Base-by-base conservation (phyloP, 1,139 yeast genomes). In the Hansenula sp. region DNA sequence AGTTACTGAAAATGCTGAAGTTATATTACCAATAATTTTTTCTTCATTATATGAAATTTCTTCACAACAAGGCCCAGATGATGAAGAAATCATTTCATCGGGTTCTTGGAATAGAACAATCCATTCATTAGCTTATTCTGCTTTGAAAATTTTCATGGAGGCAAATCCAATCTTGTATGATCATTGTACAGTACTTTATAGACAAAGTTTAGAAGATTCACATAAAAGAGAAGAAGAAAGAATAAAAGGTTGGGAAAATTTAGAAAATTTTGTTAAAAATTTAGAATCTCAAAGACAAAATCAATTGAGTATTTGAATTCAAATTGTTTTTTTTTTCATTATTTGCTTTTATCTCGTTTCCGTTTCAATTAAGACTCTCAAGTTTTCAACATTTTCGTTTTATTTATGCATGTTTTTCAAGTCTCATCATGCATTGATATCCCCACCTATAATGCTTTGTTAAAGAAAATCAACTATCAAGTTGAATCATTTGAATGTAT, bases 91-190 rank as follows among this genome's bases (percentile, higher is more conserved):
- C 75, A 70, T 48, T 56, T 35, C 70, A 52, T 48, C 70, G 56
- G 58, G 70, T 61, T 42, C 67, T 51, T 93, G 99, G 99, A 93
- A 93, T 63, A 78, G 95, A 56, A 89, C 96, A 41, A 91, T 93
- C 40, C 96, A 93, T 57, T 81, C 89, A 46, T 79, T 93, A 72
- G 93, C 96, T 4, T 90, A 81, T 66, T 88, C 88, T 45, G 96
- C 98, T 0, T 74, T 93, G 57, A 90, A 91, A 63, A 86, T 89
- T 47, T 91, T 94, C 59, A 82, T 91, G 86, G 98, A 93, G 60
- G 87, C 94, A 46, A 91, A 90, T 62, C 96, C 96, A 15, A 82
- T 84, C 10, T 72, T 93, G 37, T 94, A 89, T 64, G 97, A 91
- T 61, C 94, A 90, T 61, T 93, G 98, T 62, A 86, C 95, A 18